Conservation (phyloP, 2,329 filamentous ascomycete genomes). For the Bipolaris oryzae region DNA sequence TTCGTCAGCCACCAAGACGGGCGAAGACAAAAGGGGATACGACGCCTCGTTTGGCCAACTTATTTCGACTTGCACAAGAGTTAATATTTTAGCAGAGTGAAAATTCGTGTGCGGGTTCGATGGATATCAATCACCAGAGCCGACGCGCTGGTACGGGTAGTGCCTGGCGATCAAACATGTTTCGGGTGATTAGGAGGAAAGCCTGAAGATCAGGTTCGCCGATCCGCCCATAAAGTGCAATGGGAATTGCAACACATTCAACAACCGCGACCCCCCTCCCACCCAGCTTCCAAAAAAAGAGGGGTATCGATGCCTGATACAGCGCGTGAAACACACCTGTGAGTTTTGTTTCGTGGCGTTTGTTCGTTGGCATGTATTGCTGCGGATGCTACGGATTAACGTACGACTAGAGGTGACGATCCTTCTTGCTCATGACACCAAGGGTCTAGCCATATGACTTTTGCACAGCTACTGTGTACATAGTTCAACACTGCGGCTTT, state of each 20-base stretch:
- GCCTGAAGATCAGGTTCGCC: slow-evolving; percentile 14
- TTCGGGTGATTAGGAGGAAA: neutral
- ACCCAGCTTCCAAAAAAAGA: neutral
- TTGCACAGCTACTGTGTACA: no score
- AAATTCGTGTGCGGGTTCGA: neutral
- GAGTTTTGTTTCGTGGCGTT: neutral
- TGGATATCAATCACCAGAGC: neutral
- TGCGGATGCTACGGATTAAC: neutral
- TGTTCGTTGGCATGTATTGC: no score
- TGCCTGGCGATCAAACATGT: slow-evolving; percentile 15
- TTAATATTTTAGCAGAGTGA: neutral
- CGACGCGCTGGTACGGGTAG: slow-evolving; percentile 9
- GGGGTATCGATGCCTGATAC: neutral
- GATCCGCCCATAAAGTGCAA: neutral
- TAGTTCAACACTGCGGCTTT: no score
- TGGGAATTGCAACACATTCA: neutral
- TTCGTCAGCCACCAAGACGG: neutral
- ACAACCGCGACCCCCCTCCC: neutral
- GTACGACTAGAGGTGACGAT: no score
- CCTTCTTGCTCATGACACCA: no score
- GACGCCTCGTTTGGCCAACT: neutral
- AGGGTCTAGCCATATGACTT: no score
- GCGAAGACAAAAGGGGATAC: neutral
- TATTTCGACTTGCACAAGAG: neutral
- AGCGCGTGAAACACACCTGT: neutral